Evolutionary conservation across 495 filamentous ascomycete genomes (phyloP), one percentile per base, ranked within the genome.

Genomic region (Penicillium paxilli): DNA sequence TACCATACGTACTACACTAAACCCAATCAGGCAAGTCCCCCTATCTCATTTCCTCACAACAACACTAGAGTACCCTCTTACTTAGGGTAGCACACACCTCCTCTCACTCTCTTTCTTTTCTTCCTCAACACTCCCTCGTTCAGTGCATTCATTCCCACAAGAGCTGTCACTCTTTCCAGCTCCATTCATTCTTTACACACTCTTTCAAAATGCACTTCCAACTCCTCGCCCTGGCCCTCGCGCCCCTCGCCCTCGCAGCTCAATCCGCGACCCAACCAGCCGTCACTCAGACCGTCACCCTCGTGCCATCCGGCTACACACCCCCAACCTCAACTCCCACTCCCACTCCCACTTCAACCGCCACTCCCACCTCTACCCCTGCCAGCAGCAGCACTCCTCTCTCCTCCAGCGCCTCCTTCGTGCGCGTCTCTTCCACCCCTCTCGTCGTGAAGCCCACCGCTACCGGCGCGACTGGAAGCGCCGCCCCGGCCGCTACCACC

Each of bases 151-250:
- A 44, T 62, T 64, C 61, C 19, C 57, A 71, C 65, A 66, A 67
- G 69, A 63, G 66, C 70, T 69, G 68, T 70, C 67, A 32, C 57
- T 75, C 69, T 53, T 73, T 75, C 55, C 66, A 69, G 67, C 63
- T 66, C 63, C 59, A 72, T 69, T 66, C 72, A 58, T 58, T 75
- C 70, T 62, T 68, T 75, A 33, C n/a, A 35, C 45, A n/a, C n/a
- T n/a, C n/a, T n/a, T n/a, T n/a, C 57, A 73, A 33, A 10, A 76
- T 75, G 71, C 62, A 71, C 41, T 60, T 78, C 64, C 51, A 60
- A 55, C 51, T 70, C 47, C 62, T 68, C 41, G 50, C 57, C 42
- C 55, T 69, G 21, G 68, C 67, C 47, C 60, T 72, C 9, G 65
- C 60, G 30, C 71, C 72, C 7, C 25, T 73, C 38, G 66, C 69